These are phyloP conservation scores for Brachypodium distachyon DNA, from an alignment of 202 grass and related monocot species.

Conservation along the genomic window DNA sequence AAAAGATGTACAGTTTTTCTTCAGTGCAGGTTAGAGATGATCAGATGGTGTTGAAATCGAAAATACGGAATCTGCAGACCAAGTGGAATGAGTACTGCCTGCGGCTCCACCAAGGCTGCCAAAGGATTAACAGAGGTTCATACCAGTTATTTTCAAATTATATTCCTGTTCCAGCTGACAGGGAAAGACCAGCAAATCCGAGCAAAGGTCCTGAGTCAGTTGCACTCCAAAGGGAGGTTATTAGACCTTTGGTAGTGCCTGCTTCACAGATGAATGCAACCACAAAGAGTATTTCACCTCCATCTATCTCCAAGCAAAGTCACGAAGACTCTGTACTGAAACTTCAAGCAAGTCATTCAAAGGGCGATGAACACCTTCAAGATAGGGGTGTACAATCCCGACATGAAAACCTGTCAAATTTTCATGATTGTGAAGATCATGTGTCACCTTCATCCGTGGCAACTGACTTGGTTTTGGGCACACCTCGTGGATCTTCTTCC, in stretches of 20 bases:
- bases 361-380: slow-evolving; percentile 44
- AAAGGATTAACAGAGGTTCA: slow-evolving; percentile 28
- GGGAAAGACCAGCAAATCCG: slow-evolving; percentile 21
- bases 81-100: slow-evolving; percentile 85
- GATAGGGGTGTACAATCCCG: slow-evolving; percentile 13
- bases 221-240: slow-evolving; percentile 21
- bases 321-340: slow-evolving; percentile 31
- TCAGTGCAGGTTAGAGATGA: slow-evolving; percentile 78
- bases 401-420: slow-evolving; percentile 15
- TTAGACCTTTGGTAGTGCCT: slow-evolving; percentile 25
- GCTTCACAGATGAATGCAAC: slow-evolving; percentile 1
- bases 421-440: slow-evolving; percentile 22
- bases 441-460: slow-evolving; percentile 62
- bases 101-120: slow-evolving; percentile 29
- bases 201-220: slow-evolving; percentile 20
- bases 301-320: slow-evolving; percentile 39
- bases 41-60: slow-evolving; percentile 63
- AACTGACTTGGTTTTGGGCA: slow-evolving; percentile 81
- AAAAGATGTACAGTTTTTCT: slow-evolving; percentile 60
- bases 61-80: slow-evolving; percentile 67
- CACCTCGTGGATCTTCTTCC: slow-evolving; percentile 34
- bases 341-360: slow-evolving; percentile 47
- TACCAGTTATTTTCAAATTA: slow-evolving; percentile 17
- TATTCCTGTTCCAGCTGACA: slow-evolving; percentile 17
- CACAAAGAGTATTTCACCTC: slow-evolving; percentile 54